Conservation (phyloP, 1,139 yeast genomes). For the Hyphopichia burtonii region DNA sequence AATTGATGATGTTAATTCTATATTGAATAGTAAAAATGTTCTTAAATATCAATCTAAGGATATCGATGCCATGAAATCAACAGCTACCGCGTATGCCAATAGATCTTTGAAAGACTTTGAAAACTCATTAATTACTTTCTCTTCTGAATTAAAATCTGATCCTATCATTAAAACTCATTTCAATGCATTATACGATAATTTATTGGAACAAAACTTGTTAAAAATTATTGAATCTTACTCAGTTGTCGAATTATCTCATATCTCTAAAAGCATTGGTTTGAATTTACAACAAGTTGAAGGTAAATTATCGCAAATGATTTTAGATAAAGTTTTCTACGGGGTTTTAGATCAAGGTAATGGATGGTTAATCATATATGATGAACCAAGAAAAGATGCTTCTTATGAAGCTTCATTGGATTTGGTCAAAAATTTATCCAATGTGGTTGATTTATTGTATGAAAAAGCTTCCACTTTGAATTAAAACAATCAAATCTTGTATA, state of each 20-base stretch:
- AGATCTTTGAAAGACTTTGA: conserved; percentile 92
- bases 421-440: conserved; percentile 81
- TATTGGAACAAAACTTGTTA: conserved; percentile 88
- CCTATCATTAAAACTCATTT: conserved; percentile 89
- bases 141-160: conserved; percentile 78
- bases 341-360: conserved; percentile 98
- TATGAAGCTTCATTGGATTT: conserved; percentile 87
- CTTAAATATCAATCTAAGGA: conserved; percentile 71
- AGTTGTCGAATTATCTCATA: conserved; percentile 86
- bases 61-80: conserved; percentile 91
- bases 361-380: conserved; percentile 89
- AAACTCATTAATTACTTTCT: conserved; percentile 67
- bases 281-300: conserved; percentile 91
- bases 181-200: conserved; percentile 86
- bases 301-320: conserved; percentile 91
- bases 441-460: conserved; percentile 88
- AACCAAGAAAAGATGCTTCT: conserved; percentile 84
- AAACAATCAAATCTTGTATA: neutral
- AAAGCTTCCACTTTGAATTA: conserved; percentile 81
- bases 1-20: conserved; percentile 79
- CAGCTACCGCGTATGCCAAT: conserved; percentile 85
- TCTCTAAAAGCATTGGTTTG: conserved; percentile 84
- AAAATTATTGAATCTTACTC: conserved; percentile 96
- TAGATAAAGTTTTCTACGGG: conserved; percentile 91
- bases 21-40: conserved; percentile 77